Percentiles rank a stretch among this genome's conserved stretches.
These are phyloP conservation scores for Leccinum imitatum DNA, from an alignment of 768 basidiomycete species.

Conservation along the genomic window DNA sequence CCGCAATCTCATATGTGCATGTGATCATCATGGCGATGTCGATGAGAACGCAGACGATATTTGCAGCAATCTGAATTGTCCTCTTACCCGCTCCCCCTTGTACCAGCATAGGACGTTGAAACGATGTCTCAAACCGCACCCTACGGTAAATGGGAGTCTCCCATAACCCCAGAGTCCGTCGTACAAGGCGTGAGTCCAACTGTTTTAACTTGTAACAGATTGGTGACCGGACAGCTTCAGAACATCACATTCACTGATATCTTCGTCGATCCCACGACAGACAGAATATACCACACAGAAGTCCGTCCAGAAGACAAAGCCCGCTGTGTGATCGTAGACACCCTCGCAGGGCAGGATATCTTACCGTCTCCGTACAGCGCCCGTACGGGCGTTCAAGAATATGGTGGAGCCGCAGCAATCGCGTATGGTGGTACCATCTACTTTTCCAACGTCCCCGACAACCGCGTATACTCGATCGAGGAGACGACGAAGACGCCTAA, in stretches of 20 bases:
- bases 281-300: constrained; percentile 56
- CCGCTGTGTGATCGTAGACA: constrained; percentile 38
- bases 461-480: constrained; percentile 48
- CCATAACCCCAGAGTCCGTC: constrained; percentile 53
- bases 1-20: not conserved
- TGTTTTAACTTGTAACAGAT: not conserved
- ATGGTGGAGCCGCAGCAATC: constrained; percentile 64
- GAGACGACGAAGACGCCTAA: constrained; percentile 30
- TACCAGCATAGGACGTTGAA: not conserved
- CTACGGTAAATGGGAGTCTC: constrained; percentile 63
- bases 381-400: constrained; percentile 63
- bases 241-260: constrained; percentile 40
- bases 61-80: not conserved
- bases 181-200: constrained; percentile 41
- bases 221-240: constrained; percentile 17
- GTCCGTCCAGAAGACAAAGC: constrained; percentile 47
- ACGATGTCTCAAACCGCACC: constrained; percentile 39
- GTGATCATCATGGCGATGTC: not conserved
- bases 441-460: constrained; percentile 58
- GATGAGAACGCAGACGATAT: not conserved
- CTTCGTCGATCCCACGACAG: constrained; percentile 51
- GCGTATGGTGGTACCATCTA: constrained; percentile 50
- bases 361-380: constrained; percentile 55
- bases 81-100: not conserved
- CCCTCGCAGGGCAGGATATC: constrained; percentile 46